Percentiles rank a stretch among this genome's conserved stretches.
These are phyloP conservation scores for Podospora sp. DNA, from an alignment of 495 filamentous ascomycete species.

Conservation along the genomic window DNA sequence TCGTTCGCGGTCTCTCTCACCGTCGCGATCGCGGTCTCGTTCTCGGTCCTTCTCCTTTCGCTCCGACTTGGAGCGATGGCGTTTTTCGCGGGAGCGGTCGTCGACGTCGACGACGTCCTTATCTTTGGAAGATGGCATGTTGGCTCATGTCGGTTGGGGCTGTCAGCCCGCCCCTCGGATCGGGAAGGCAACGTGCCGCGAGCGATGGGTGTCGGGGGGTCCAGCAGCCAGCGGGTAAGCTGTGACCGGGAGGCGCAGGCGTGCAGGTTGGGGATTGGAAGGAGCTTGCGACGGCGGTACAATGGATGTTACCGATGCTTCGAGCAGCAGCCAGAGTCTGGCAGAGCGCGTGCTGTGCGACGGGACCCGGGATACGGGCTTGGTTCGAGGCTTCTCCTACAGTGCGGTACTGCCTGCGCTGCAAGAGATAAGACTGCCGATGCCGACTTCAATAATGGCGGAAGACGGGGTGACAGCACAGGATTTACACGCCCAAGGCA, in stretches of 20 bases:
- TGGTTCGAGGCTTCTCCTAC: not conserved
- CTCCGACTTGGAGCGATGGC: conserved; percentile 40
- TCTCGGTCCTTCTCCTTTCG: conserved; percentile 38
- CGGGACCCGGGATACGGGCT: not conserved
- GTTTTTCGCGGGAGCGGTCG: conserved; percentile 45
- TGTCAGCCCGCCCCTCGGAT: conserved; percentile 29
- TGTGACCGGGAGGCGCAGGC: conserved; percentile 9
- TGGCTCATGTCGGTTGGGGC: conserved; percentile 44
- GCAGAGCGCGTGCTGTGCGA: conserved; percentile 8
- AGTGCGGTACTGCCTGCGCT: not conserved
- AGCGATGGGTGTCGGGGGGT: not conserved
- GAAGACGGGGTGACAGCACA: not conserved
- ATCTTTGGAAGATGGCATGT: conserved; percentile 52
- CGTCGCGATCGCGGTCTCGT: conserved; percentile 28
- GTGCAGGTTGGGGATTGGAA: not conserved
- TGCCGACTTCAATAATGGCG: not conserved
- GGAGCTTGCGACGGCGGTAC: conserved; percentile 6
- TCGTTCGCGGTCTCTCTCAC: conserved; percentile 22
- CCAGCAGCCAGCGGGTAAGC: conserved; percentile 9
- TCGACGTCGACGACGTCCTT: conserved; percentile 43
- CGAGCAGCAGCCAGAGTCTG: not conserved
- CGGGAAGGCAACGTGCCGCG: conserved; percentile 27
- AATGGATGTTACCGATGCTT: not conserved
- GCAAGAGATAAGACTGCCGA: not conserved
- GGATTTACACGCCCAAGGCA: conserved; percentile 8